Evolutionary conservation across 768 basidiomycete genomes (phyloP).

Genomic region (Boletus rubroflammeus): DNA sequence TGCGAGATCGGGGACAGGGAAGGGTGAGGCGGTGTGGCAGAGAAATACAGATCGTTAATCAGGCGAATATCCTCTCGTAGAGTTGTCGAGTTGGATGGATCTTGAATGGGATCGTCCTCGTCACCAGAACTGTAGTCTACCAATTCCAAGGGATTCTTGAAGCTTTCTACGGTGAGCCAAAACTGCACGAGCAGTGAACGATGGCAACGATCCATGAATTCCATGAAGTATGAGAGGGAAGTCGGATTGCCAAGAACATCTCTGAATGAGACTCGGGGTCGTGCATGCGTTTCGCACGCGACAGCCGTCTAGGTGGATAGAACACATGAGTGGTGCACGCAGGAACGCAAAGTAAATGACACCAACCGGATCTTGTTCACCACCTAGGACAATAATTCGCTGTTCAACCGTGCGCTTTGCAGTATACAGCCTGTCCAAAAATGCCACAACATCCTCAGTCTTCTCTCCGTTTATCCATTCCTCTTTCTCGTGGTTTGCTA

Average conservation of each 20-base stretch:
- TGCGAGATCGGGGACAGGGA: conserved; percentile 61
- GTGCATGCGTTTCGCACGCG: conserved; percentile 40
- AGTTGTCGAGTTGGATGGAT: conserved; percentile 53
- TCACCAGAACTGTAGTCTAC: conserved; percentile 61
- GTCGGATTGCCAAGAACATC: conserved; percentile 86
- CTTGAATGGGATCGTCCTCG: conserved; percentile 59
- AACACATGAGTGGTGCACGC: not conserved
- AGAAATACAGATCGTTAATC: conserved; percentile 87
- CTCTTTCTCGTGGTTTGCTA: conserved; percentile 82
- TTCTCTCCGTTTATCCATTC: conserved; percentile 86
- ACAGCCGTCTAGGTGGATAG: conserved; percentile 35
- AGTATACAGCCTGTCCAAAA: conserved; percentile 82
- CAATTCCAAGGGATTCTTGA: conserved; percentile 92
- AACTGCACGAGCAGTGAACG: conserved; percentile 89
- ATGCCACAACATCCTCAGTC: conserved; percentile 82
- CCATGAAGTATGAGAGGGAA: conserved; percentile 94
- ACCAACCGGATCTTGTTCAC: conserved; percentile 59
- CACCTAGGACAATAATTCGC: conserved; percentile 77
- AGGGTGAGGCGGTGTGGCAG: conserved; percentile 51
- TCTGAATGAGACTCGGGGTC: conserved; percentile 58
- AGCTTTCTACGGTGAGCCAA: conserved; percentile 96
- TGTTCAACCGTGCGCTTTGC: conserved; percentile 87
- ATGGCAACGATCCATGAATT: conserved; percentile 92
- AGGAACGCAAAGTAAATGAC: not conserved
- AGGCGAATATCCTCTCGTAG: conserved; percentile 85